phyloP scores from a whole-genome alignment of 1,284 basidiomycete genomes.

The Hypsizygus ulmarius region DNA sequence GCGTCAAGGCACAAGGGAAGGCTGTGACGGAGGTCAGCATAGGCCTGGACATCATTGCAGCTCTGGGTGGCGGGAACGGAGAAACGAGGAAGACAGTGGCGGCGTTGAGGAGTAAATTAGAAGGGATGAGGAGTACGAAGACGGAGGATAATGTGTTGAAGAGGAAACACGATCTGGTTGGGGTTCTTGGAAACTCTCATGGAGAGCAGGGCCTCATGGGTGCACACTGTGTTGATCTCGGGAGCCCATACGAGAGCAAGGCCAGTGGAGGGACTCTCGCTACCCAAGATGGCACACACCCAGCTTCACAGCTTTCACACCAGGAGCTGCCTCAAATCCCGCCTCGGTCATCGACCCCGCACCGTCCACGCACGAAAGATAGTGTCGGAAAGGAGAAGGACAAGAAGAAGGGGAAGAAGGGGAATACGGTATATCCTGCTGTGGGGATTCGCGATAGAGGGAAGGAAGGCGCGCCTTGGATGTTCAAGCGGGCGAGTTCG shows the following conservation, averaged over 20 bases:
- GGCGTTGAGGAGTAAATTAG: constrained; percentile 41
- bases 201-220: constrained; percentile 2
- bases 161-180: constrained; percentile 50
- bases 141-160: constrained; percentile 34
- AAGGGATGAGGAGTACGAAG: constrained; percentile 9
- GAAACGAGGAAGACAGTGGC: constrained; percentile 48
- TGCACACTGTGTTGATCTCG: constrained; percentile 1
- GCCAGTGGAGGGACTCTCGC: neutral
- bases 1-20: constrained; percentile 40
- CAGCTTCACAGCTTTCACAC: neutral
- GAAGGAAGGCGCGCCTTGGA: constrained; percentile 26
- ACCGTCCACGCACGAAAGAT: neutral
- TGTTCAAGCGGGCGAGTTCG: constrained; percentile 11
- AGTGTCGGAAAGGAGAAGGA: constrained; percentile 23
- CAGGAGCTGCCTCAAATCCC: neutral
- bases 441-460: constrained; percentile 43
- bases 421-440: constrained; percentile 31
- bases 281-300: neutral
- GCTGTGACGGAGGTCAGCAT: constrained; percentile 46
- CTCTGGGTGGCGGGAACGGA: constrained; percentile 28
- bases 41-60: constrained; percentile 49
- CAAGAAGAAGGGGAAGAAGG: constrained; percentile 38
- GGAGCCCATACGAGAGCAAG: neutral
- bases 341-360: no score
- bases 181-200: neutral